Conservation (phyloP, 441 rosid genomes). For the Pelargonium myrrhifolium region DNA sequence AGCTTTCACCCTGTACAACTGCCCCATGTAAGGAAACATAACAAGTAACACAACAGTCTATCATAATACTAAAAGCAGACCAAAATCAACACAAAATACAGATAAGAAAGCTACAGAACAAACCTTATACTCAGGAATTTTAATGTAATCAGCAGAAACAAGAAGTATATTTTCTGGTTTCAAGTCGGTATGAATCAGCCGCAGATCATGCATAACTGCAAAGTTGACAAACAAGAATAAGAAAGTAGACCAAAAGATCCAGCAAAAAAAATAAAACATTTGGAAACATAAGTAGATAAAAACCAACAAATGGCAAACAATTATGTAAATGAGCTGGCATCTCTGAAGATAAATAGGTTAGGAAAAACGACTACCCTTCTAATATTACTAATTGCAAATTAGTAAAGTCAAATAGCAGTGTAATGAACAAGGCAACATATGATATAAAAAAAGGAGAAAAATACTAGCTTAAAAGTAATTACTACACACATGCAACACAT, state of each 20-base stretch:
- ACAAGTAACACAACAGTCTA: neutral
- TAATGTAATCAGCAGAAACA: conserved; percentile 69
- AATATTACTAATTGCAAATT: neutral
- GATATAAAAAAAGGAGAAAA: conserved; percentile 31
- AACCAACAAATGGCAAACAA: conserved; percentile 19
- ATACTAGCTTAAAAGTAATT: conserved; percentile 30
- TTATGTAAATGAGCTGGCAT: neutral
- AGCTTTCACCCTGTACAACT: neutral
- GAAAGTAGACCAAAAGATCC: neutral
- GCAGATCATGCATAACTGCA: conserved; percentile 91
- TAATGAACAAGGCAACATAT: neutral
- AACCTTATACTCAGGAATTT: conserved; percentile 85
- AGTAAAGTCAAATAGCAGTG: conserved; percentile 13
- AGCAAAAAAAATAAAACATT: neutral
- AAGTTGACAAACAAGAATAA: conserved; percentile 8
- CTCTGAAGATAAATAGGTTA: conserved; percentile 4
- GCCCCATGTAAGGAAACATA: neutral
- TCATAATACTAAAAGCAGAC: neutral
- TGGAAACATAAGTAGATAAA: neutral
- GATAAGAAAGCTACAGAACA: conserved; percentile 8
- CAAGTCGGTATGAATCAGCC: conserved; percentile 81
- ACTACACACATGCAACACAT: conserved; percentile 96
- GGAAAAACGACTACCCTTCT: too few species aligned
- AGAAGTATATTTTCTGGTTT: conserved; percentile 94
- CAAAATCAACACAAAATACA: neutral